Evolutionary conservation across 1,139 yeast species (phyloP), one percentile per base, ranked within the genome.

Genomic region (Yamadazyma aaseri): DNA sequence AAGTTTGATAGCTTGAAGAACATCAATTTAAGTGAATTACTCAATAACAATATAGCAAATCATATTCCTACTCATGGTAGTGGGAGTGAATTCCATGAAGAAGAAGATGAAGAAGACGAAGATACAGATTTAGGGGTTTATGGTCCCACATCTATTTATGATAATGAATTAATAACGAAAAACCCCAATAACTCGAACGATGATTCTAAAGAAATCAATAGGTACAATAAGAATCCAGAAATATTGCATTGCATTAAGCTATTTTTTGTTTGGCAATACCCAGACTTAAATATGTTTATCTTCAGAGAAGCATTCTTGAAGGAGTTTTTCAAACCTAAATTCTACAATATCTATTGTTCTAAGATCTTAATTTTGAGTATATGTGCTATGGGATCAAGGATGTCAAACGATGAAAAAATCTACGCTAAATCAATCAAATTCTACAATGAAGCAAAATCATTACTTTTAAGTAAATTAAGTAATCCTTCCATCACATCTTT

Each of bases 261-360:
- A 24, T 79, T 79, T 49, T 80, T 79, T 51, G 71, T 72, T 20
- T 79, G 83, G 82, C 73, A 77, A 40, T 80, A 80, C 43, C 84
- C 85, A 2, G 83, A 78, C 38, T 74, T 76, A 45, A 76, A 76
- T 47, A 68, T 77, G 65, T 79, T 79, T 46, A 67, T 80, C 13
- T 80, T 77, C 46, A 57, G 86, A 39, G 86, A 79, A 47, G 77
- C 83, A n/a, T 79, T 80, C 47, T 55, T 80, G 30, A 66, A 64
- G 39, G 83, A 79, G 34, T 69, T 76, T 51, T 72, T 78, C 55
- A 62, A 73, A 49, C 76, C 79, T 32, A 60, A 65, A 29, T 58
- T 70, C 26, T 65, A 69, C 42, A 58, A 65, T 34, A 45, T 66
- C 32, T 76, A 79, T 56, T 71, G 82, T 51, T 65, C 80, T 21